Conservation (phyloP, 768 basidiomycete genomes). For the Pleurotus ostreatus region DNA sequence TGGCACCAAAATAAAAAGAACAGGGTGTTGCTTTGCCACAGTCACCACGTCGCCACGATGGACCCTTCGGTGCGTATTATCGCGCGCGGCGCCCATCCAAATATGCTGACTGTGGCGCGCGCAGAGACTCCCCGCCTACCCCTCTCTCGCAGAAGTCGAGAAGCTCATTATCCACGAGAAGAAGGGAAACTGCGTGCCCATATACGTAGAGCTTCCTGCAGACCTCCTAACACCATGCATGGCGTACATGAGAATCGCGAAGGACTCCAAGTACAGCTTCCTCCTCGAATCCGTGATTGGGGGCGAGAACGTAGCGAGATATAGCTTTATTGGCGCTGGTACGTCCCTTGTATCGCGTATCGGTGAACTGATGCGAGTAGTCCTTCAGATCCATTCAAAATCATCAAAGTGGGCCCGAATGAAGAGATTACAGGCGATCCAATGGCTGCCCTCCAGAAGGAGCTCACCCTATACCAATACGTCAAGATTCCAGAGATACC, state of each 20-base stretch:
- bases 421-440: slow-evolving; percentile 88
- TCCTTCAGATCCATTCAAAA: slow-evolving; percentile 81
- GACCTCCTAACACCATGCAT: slow-evolving; percentile 96
- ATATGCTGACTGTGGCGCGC: not conserved
- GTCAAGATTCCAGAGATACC: slow-evolving; percentile 88
- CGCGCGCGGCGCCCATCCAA: not conserved
- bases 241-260: slow-evolving; percentile 90
- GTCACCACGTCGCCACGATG: slow-evolving; percentile 24
- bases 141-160: slow-evolving; percentile 72
- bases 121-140: slow-evolving; percentile 65
- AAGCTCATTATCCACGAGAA: slow-evolving; percentile 77
- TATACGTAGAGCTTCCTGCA: slow-evolving; percentile 90
- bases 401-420: slow-evolving; percentile 82
- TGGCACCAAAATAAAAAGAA: not conserved
- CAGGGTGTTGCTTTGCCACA: not conserved
- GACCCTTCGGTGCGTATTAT: slow-evolving; percentile 43
- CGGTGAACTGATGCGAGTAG: not conserved
- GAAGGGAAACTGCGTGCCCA: slow-evolving; percentile 87
- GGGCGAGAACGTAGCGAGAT: slow-evolving; percentile 88
- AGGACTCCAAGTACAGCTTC: slow-evolving; percentile 93
- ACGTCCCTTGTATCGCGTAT: slow-evolving; percentile 15
- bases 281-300: slow-evolving; percentile 89
- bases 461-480: slow-evolving; percentile 83
- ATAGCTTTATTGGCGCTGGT: slow-evolving; percentile 97
- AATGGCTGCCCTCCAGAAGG: slow-evolving; percentile 75